These are phyloP conservation scores for Neospermospora avenae DNA, from an alignment of 2,329 filamentous ascomycete genomes.

Conservation along the genomic window DNA sequence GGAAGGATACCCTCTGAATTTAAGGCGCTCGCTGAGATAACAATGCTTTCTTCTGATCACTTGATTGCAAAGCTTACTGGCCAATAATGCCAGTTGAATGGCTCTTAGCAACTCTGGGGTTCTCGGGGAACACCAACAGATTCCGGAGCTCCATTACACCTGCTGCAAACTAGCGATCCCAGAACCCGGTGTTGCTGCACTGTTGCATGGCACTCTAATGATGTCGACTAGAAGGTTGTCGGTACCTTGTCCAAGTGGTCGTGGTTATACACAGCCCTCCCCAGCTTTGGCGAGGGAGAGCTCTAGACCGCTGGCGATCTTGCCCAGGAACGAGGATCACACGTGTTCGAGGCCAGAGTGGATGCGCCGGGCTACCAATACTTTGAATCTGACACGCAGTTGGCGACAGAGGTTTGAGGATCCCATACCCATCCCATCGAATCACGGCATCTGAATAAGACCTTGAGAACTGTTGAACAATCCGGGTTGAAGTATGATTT, in stretches of 20 bases:
- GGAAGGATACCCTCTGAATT: not conserved
- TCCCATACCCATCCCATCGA: not conserved
- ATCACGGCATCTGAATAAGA: not conserved
- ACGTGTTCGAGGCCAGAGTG: not conserved
- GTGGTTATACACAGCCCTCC: not conserved
- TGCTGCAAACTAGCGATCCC: not conserved
- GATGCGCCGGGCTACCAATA: too few relatives aligned
- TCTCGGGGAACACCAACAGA: not conserved
- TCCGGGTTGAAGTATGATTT: too few relatives aligned
- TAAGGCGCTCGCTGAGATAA: not conserved
- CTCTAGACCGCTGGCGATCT: not conserved
- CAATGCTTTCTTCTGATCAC: not conserved
- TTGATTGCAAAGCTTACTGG: not conserved
- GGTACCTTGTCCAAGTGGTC: not conserved
- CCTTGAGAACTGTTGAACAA: too few relatives aligned
- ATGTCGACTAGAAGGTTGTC: too few relatives aligned
- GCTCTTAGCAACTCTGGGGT: not conserved
- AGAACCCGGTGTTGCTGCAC: not conserved
- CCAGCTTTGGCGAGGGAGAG: not conserved
- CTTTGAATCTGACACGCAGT: conserved; percentile 1
- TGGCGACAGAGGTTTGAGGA: not conserved
- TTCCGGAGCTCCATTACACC: conserved; percentile 4
- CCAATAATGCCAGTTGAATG: not conserved
- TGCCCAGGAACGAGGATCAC: not conserved
- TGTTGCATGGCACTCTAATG: not conserved